These are phyloP conservation scores for Hippophae gyantsensis DNA, from an alignment of 306 rosid genomes.

Conservation along the genomic window DNA sequence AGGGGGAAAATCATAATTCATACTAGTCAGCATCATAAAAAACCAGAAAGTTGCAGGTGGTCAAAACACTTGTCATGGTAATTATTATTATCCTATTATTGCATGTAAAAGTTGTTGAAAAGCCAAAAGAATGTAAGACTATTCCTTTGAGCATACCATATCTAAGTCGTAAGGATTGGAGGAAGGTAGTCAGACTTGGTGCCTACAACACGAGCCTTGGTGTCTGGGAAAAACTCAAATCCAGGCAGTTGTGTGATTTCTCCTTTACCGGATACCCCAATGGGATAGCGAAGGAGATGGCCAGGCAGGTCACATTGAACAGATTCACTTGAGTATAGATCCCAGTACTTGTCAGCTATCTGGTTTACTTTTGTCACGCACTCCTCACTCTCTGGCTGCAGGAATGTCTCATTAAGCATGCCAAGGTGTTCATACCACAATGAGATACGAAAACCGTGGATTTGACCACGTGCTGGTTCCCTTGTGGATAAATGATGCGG, in stretches of 20 bases:
- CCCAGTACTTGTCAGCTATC: constrained; percentile 30
- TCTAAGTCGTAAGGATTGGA: constrained; percentile 28
- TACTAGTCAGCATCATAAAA: too few relatives aligned
- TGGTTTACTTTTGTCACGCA: constrained; percentile 26
- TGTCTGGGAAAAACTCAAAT: constrained; percentile 27
- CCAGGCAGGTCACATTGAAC: constrained; percentile 27
- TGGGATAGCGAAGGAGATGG: constrained; percentile 31
- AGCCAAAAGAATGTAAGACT: neutral
- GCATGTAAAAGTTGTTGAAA: neutral
- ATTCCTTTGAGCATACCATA: neutral
- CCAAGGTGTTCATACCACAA: constrained; percentile 33
- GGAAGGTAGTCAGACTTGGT: constrained; percentile 24
- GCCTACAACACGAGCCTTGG: constrained; percentile 27
- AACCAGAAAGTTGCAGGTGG: too few relatives aligned
- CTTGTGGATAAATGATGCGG: constrained; percentile 22
- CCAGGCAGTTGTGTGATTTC: constrained; percentile 14
- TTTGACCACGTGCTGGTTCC: constrained; percentile 30
- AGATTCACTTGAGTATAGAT: constrained; percentile 25
- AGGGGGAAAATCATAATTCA: too few relatives aligned
- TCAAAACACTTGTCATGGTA: too few relatives aligned
- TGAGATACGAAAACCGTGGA: constrained; percentile 23
- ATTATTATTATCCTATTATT: too few relatives aligned
- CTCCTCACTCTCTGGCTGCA: constrained; percentile 24
- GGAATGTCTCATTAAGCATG: constrained; percentile 25
- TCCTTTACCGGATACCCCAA: constrained; percentile 17